Percentiles rank a stretch among this genome's conserved stretches.
phyloP scores from a whole-genome alignment of 495 filamentous ascomycete species.

The Bathelium albidoporum region DNA sequence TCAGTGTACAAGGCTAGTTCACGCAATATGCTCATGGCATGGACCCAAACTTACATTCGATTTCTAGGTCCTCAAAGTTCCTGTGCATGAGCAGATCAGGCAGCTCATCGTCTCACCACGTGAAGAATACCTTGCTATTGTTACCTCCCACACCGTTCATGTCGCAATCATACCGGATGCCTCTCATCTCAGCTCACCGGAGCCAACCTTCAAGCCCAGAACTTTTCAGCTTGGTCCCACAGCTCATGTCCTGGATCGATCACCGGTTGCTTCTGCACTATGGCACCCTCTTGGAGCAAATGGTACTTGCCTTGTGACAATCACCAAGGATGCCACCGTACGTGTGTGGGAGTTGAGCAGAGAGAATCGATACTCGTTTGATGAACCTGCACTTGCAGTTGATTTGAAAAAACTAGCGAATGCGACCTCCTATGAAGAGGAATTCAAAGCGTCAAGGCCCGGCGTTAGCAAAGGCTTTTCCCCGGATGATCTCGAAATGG shows the following conservation, averaged over 20 bases:
- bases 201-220: constrained; percentile 59
- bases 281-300: constrained; percentile 82
- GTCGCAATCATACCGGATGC: constrained; percentile 69
- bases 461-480: constrained; percentile 71
- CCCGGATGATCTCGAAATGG: constrained; percentile 75
- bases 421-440: constrained; percentile 62
- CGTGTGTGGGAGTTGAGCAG: constrained; percentile 78
- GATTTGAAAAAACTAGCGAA: constrained; percentile 75
- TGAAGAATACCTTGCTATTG: constrained; percentile 65
- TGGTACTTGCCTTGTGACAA: constrained; percentile 62
- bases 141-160: constrained; percentile 75
- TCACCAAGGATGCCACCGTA: constrained; percentile 75
- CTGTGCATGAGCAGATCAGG: constrained; percentile 62
- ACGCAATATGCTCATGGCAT: neutral
- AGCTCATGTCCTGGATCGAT: constrained; percentile 72
- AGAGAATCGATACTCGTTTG: constrained; percentile 72
- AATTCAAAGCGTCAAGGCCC: constrained; percentile 60
- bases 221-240: constrained; percentile 79
- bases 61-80: constrained; percentile 54
- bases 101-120: constrained; percentile 75
- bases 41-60: neutral
- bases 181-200: constrained; percentile 55
- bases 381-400: constrained; percentile 65
- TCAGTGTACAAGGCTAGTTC: neutral
- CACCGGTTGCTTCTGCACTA: constrained; percentile 62